Base-by-base conservation (phyloP, 2,329 filamentous ascomycete genomes). In the Cladosporium sp. region DNA sequence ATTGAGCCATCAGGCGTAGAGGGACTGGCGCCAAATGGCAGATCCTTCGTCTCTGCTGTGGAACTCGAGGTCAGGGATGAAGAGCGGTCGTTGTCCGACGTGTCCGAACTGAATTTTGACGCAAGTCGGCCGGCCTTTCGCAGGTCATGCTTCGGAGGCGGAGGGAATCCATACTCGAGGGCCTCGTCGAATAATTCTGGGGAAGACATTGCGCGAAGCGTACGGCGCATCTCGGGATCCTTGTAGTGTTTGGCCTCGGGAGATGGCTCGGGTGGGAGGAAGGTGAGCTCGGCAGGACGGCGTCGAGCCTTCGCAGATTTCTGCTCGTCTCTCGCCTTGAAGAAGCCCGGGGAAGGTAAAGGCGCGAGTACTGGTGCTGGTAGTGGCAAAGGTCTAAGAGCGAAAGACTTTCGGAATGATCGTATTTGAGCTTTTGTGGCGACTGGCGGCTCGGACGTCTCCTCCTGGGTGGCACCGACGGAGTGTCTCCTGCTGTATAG, bases 181-280 rank as follows among this genome's bases (percentile, higher is more conserved):
- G 92, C 93, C 78, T 98, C 94, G 75, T 98, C 94, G 72, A 98
- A 98, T 75, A 96, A 97, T 71, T 96, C 91, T 0, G 93, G 91
- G 1, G 93, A 96, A 8, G 91, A 91, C 23, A 97, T 85, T 7
- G 92, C 88, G 14, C 93, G 88, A 23, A 98, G 82, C 78, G 96
- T 97, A 72, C 92, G 84, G 37, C 94, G 87, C 46, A 93, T 92
- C 75, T 96, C 91, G 0, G 93, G 92, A 72, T 97, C 93, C 75
- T 92, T 91, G 74, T 97, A 97, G 78, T 97, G 91, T 44, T 91
- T 68, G 14, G 71, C 67, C 21, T 62, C 62, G 6, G 67, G 53
- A 33, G 58, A 50, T 23, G 53, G 18, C 35, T 46, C 61, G 10
- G 46, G n/a, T 10, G 61, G 49, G 7, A 35, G 33, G 50, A 56